phyloP scores from a whole-genome alignment of 192 early-diverging fungal genomes.

The Lobosporangium transversale region DNA sequence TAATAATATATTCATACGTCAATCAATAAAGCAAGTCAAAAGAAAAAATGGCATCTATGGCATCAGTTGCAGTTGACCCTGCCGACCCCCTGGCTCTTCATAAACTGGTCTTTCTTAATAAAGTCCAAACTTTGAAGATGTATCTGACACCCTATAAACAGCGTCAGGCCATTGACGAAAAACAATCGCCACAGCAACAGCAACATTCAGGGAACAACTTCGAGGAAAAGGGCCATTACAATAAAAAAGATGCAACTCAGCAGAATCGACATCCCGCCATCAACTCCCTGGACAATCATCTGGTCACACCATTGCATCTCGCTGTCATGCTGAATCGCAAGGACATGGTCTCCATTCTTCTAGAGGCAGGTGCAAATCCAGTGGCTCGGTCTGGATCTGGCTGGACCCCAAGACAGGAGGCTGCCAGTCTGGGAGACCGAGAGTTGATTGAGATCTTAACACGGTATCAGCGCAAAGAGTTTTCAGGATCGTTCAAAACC shows the following conservation, averaged over 20 bases:
- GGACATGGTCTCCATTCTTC: constrained; percentile 24
- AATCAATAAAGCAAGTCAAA: not conserved
- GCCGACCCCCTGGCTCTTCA: constrained; percentile 37
- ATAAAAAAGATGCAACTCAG: not conserved
- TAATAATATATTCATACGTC: not conserved
- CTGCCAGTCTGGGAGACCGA: constrained; percentile 36
- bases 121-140: constrained; percentile 43
- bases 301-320: constrained; percentile 38
- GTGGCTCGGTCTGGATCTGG: constrained; percentile 44
- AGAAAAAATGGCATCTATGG: not conserved
- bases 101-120: constrained; percentile 47
- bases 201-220: not conserved
- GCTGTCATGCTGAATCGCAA: constrained; percentile 50
- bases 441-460: constrained; percentile 40
- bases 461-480: constrained; percentile 39
- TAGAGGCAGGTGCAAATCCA: constrained; percentile 44
- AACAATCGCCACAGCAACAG: not conserved
- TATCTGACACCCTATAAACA: constrained; percentile 36
- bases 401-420: constrained; percentile 46
- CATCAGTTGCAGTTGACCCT: constrained; percentile 30
- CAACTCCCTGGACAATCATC: constrained; percentile 43
- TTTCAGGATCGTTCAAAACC: constrained; percentile 38
- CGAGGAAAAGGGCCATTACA: not conserved
- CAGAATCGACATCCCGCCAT: constrained; percentile 16
- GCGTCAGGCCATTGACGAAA: not conserved